Conservation (phyloP, 2,329 filamentous ascomycete genomes). For the Calonectria fujianensis region DNA sequence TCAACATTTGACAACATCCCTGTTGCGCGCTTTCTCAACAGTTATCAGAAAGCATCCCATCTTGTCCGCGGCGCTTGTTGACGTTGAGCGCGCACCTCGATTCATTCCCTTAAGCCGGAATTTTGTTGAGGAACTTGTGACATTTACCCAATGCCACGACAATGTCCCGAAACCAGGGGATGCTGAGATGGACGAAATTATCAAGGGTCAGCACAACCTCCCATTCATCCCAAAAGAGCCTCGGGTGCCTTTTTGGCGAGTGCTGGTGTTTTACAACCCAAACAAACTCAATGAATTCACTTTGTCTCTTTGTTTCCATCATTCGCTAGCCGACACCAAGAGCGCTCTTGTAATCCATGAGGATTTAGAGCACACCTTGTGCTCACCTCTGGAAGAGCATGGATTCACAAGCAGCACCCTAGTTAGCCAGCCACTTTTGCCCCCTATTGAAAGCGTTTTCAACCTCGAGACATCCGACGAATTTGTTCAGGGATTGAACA, state of each 20-base stretch:
- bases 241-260: constrained; percentile 19
- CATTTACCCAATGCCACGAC: constrained; percentile 12
- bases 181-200: constrained; percentile 14
- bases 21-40: not conserved
- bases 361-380: constrained; percentile 15
- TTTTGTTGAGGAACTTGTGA: not conserved
- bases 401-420: too few relatives aligned
- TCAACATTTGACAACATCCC: not conserved
- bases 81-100: not conserved
- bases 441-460: not conserved
- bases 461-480: not conserved
- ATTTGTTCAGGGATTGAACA: not conserved
- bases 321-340: constrained; percentile 24
- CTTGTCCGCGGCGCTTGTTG: not conserved
- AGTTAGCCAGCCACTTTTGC: not conserved
- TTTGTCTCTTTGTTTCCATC: constrained; percentile 19
- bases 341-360: constrained; percentile 26
- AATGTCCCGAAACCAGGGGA: constrained; percentile 4
- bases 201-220: constrained; percentile 27
- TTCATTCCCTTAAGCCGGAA: not conserved
- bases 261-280: constrained; percentile 7
- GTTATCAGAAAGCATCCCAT: constrained; percentile 5
- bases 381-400: not conserved
- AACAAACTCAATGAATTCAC: not conserved
- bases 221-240: constrained; percentile 6